Evolutionary conservation across 495 filamentous ascomycete genomes (phyloP), one percentile per base, ranked within the genome.

Genomic region (Podospora fimiseda): DNA sequence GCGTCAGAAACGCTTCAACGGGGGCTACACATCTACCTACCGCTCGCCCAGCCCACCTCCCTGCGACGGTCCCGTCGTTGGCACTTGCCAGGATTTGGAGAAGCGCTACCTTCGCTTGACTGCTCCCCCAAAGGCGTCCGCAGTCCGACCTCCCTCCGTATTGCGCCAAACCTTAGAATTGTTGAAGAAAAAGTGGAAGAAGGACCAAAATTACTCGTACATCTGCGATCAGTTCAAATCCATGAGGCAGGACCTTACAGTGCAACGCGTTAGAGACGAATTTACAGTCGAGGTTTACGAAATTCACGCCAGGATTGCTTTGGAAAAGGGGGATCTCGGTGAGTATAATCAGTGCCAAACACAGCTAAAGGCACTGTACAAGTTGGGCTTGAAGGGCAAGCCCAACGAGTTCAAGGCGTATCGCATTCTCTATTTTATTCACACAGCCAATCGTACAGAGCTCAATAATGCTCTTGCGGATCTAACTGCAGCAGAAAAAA

Each of bases 291-390:
- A 77, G 53, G 93, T 96, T 43, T 99, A 99, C 70, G 93, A 99
- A 76, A 90, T 91, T 53, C 94, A 99, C 74, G 94, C 92, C 48
- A 85, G 93, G 39, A 97, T 99, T 73, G 93, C 93, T 55, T 75
- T 99, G 66, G 93, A 99, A 77, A 96, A 94, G 80, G 90, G 87
- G 68, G 93, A 99, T 78, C 80, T 96, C 75, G 92, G 93, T 99
- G 93, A 99, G 93, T 99, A 97, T 90, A 99, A 99, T 78, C 93
- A 99, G 81, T 99, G 93, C 70, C 94, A 97, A 76, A 96, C 93
- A 55, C 93, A 97, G 74, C 80, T 99, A 63, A 86, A 88, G 64
- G 88, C 85, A 51, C 76, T 99, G 60, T 96, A 99, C 69, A 78
- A 79, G 67, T 81, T 87, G 71, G 84, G 87, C 57, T 75, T 95